A percentile compares a stretch with the other conserved stretches of the same genome.
phyloP scores from a whole-genome alignment of 2,329 filamentous ascomycete species.

The Diaporthe ilicicola region DNA sequence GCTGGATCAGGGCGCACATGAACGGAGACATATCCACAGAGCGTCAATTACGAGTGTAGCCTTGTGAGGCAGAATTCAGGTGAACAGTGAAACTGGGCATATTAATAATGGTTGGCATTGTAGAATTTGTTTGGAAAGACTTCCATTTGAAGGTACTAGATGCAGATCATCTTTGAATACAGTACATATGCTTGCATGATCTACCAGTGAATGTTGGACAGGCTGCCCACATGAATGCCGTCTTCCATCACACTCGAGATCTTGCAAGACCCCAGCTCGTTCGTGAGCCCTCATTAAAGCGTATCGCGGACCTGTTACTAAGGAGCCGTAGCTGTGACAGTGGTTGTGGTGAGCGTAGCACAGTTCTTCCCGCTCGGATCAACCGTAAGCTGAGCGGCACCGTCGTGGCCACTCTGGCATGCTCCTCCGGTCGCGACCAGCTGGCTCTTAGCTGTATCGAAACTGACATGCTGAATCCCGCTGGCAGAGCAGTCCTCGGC shows the following conservation, averaged over 20 bases:
- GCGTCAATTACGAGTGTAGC: no score
- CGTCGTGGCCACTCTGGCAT: constrained; percentile 47
- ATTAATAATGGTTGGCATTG: background rate
- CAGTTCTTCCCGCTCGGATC: constrained; percentile 41
- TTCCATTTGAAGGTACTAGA: background rate
- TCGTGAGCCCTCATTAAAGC: no score
- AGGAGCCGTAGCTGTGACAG: constrained; percentile 36
- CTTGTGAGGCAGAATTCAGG: no score
- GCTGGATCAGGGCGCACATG: no score
- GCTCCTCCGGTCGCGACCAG: constrained; percentile 42
- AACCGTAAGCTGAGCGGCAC: constrained; percentile 43
- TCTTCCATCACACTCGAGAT: no score
- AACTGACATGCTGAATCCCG: constrained; percentile 39
- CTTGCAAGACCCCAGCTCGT: background rate
- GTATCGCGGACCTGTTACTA: background rate
- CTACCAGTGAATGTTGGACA: background rate
- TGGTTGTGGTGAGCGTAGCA: constrained; percentile 43
- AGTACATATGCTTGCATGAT: background rate
- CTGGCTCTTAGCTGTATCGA: constrained; percentile 37
- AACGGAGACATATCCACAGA: no score
- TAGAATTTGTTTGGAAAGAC: background rate
- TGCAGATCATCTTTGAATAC: background rate
- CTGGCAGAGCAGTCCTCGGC: constrained; percentile 46
- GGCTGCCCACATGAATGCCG: background rate
- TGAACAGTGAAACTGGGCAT: no score